Evolutionary conservation across 805 yeast genomes (phyloP).

Genomic region (Sungouiella thailandica): DNA sequence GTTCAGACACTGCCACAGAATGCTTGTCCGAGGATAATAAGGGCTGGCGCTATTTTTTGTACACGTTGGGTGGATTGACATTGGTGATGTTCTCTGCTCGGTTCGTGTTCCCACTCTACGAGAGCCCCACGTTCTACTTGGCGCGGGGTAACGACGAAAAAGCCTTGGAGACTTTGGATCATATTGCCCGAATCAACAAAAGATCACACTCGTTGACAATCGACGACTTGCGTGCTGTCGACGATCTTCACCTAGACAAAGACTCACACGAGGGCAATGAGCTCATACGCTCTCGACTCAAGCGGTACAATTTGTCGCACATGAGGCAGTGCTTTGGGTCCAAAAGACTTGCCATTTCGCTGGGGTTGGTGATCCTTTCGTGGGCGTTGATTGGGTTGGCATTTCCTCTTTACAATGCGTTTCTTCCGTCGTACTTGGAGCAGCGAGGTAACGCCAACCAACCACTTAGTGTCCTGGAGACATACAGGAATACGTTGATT

Average conservation of each 20-base stretch:
- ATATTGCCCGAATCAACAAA: constrained; percentile 43
- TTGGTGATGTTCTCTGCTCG: constrained; percentile 27
- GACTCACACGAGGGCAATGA: constrained; percentile 3
- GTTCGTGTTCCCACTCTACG: constrained; percentile 40
- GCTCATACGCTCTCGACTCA: constrained; percentile 4
- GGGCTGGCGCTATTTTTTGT: constrained; percentile 58
- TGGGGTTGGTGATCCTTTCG: constrained; percentile 36
- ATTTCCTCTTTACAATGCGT: constrained; percentile 15
- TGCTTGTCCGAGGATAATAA: constrained; percentile 45
- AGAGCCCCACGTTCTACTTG: constrained; percentile 52
- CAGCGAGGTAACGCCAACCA: constrained; percentile 27
- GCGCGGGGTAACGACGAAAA: constrained; percentile 48
- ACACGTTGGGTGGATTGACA: constrained; percentile 47
- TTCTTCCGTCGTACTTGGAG: constrained; percentile 37
- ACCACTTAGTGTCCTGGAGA: constrained; percentile 26
- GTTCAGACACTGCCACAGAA: constrained; percentile 4
- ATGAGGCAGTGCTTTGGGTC: constrained; percentile 44
- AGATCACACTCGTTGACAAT: constrained; percentile 37
- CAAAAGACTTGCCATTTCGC: constrained; percentile 39
- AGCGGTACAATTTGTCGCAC: constrained; percentile 30
- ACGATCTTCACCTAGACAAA: constrained; percentile 24
- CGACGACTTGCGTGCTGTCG: constrained; percentile 43
- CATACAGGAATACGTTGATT: constrained; percentile 17
- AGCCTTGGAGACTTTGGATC: constrained; percentile 40
- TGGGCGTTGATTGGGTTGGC: constrained; percentile 46